phyloP scores from a whole-genome alignment of 140 eudicot species.

The Senecio squalidus region DNA sequence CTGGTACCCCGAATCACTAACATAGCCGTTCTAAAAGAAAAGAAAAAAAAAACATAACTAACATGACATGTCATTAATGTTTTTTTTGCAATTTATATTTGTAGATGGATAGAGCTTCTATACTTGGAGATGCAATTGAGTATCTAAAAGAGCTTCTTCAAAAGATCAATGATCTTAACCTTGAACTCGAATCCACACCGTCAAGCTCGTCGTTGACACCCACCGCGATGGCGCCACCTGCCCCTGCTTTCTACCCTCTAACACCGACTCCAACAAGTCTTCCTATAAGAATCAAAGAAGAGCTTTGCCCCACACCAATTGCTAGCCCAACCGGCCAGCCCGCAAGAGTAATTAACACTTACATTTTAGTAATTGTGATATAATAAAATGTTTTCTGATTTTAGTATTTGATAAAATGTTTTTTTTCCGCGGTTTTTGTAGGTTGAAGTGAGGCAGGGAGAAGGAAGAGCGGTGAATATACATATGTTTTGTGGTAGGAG shows the following conservation, averaged over 20 bases:
- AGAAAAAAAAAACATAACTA: background rate
- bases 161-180: constrained; percentile 78
- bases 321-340: constrained; percentile 93
- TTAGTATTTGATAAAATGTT: background rate
- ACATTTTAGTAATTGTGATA: too few relatives aligned
- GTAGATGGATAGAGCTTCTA: constrained; percentile 93
- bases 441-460: constrained; percentile 90
- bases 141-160: constrained; percentile 81
- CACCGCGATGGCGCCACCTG: background rate
- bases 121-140: constrained; percentile 88
- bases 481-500: constrained; percentile 90
- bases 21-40: too few relatives aligned
- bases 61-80: constrained; percentile 9
- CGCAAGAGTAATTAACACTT: constrained; percentile 55
- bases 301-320: constrained; percentile 61
- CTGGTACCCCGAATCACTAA: too few relatives aligned
- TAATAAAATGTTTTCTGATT: background rate
- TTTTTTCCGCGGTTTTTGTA: constrained; percentile 13
- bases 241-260: constrained; percentile 55
- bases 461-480: constrained; percentile 92
- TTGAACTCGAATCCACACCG: constrained; percentile 65
- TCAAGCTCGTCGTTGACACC: constrained; percentile 61
- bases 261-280: constrained; percentile 71
- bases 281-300: constrained; percentile 73
- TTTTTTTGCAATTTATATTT: background rate